Base-by-base conservation (phyloP, 805 yeast genomes). In the Wickerhamiella spandovensis region DNA sequence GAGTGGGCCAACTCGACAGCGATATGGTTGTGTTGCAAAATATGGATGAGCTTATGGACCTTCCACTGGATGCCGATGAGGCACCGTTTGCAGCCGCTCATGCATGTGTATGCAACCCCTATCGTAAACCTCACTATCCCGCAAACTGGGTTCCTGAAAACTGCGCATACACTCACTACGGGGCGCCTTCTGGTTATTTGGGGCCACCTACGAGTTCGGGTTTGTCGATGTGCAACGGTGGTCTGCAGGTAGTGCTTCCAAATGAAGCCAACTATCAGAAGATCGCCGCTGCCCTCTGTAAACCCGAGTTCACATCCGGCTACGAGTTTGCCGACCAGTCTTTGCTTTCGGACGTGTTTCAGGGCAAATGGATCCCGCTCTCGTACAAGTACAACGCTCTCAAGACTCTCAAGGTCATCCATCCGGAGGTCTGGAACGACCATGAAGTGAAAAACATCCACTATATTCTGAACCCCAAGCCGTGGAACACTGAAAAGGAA, bases 51-150 rank as follows among this genome's bases (percentile, higher is more conserved):
- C 62, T 78, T 43, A 73, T 78, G 73, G 73, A 72, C 7, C 46
- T 76, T 18, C 68, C 68, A 9, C 59, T 78, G 46, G 58, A 64
- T 47, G 60, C 58, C 2, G 55, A 59, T 9, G 57, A 59, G 1
- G 56, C 59, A 4, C 71, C 67, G 3, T 77, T 78, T 63, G 83
- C 81, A 0, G 81, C 82, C 0, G 61, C 75, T 10, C 78, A 77
- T 54, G 82, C 82, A 2, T 78, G 83, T 61, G 79, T 76, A 21
- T 78, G 83, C 62, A 78, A 78, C 55, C 83, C 83, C 4, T 67
- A 71, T 62, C 59, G 69, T 20, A 70, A 72, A 53, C 54, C 68
- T 0, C 79, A 78, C 58, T 78, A 78, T 52, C 83, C 83, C 15
- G 53, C 59, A 45, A 68, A 75, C 54, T 78, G 83, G 82, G 54